A percentile compares a stretch with the other conserved stretches of the same genome.
Evolutionary conservation across 1,284 basidiomycete species (phyloP).

Genomic region (Xanthoconium separans): DNA sequence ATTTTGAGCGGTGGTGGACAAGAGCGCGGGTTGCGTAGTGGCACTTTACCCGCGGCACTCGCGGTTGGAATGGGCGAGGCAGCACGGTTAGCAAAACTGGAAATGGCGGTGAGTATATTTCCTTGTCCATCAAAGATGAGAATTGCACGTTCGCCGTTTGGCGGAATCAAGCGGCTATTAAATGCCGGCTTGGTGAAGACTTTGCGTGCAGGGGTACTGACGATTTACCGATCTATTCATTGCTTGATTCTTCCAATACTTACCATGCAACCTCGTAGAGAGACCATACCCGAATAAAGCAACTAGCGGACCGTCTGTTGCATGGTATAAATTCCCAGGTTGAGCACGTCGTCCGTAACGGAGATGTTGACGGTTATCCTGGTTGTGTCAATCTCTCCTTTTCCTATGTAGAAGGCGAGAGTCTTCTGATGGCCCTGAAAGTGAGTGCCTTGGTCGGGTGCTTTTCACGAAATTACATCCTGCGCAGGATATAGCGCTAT

Average conservation of each 20-base stretch:
- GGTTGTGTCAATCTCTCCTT: slow-evolving; percentile 97
- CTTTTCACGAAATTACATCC: background rate
- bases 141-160: slow-evolving; percentile 37
- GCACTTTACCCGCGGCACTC: slow-evolving; percentile 89
- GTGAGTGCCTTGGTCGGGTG: slow-evolving; percentile 48
- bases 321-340: slow-evolving; percentile 81
- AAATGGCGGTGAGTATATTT: slow-evolving; percentile 81
- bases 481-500: slow-evolving; percentile 87
- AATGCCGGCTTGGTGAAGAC: slow-evolving; percentile 60
- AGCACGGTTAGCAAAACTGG: slow-evolving; percentile 85
- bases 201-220: slow-evolving; percentile 92
- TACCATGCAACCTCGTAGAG: slow-evolving; percentile 46
- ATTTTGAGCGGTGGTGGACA: slow-evolving; percentile 97
- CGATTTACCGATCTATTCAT: slow-evolving; percentile 11
- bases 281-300: slow-evolving; percentile 79
- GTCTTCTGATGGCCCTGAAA: slow-evolving; percentile 97
- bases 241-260: slow-evolving; percentile 2
- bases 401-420: slow-evolving; percentile 97
- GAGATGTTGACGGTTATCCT: slow-evolving; percentile 84
- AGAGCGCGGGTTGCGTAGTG: slow-evolving; percentile 93
- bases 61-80: slow-evolving; percentile 96
- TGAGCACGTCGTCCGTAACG: slow-evolving; percentile 92
- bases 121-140: slow-evolving; percentile 48
- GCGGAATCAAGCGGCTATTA: slow-evolving; percentile 39
- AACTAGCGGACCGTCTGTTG: slow-evolving; percentile 82